Conservation (phyloP, 176 grass and related monocot genomes). For the Avena eriantha region DNA sequence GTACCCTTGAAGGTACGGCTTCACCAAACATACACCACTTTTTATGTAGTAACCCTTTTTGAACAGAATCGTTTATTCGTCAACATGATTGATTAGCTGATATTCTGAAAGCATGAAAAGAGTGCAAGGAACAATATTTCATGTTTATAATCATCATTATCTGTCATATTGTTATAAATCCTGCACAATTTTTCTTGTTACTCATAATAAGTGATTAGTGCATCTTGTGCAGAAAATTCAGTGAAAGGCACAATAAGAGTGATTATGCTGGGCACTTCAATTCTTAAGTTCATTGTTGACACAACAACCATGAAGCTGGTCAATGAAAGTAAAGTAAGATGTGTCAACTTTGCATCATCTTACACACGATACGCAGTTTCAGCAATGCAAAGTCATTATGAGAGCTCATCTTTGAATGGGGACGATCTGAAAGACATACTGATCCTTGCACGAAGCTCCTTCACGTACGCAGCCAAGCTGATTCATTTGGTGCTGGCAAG, state of each 20-base stretch:
- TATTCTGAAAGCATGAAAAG: conserved; percentile 18
- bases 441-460: conserved; percentile 66
- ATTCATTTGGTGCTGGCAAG: conserved; percentile 74
- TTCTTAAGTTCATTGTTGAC: conserved; percentile 80
- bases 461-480: conserved; percentile 83
- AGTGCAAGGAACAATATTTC: background rate
- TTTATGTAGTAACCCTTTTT: conserved; percentile 28
- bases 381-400: conserved; percentile 55
- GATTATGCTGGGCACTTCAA: conserved; percentile 59
- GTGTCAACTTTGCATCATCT: conserved; percentile 68
- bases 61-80: background rate
- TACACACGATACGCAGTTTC: conserved; percentile 60
- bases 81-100: background rate
- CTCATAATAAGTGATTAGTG: conserved; percentile 9
- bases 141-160: conserved; percentile 6
- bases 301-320: conserved; percentile 52
- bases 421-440: conserved; percentile 68
- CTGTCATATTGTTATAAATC: conserved; percentile 14
- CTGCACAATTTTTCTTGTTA: conserved; percentile 7
- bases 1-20: conserved; percentile 54
- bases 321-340: conserved; percentile 59
- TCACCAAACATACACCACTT: background rate
- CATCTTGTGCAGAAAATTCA: conserved; percentile 57
- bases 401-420: conserved; percentile 49
- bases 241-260: conserved; percentile 53